Evolutionary conservation across 2,329 filamentous ascomycete genomes (phyloP), one percentile per base, ranked within the genome.

Genomic region (Colletotrichum sidae): DNA sequence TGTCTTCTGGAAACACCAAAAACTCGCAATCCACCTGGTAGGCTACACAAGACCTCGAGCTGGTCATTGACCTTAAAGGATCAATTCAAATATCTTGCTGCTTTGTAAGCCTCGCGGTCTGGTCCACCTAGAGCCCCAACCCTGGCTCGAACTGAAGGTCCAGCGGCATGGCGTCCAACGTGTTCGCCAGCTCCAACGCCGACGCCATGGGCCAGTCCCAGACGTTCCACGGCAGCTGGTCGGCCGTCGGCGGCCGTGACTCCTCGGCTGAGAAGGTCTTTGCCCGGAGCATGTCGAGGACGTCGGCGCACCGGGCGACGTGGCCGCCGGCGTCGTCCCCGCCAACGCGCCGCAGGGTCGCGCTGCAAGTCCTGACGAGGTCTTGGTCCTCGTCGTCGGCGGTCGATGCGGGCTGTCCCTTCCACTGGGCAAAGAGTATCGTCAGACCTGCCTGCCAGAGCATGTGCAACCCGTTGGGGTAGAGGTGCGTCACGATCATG

Each of bases 171-270:
- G 66, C 57, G 51, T 73, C 67, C 39, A 72, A 50, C 3, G 68
- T 70, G 35, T 73, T 72, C 12, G 68, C 63, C 8, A 73, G 68
- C 39, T 73, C 70, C 42, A 73, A 35, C 1, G 68, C 70, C 6
- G 71, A 73, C 15, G 62, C 72, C 64, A 73, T 70, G 1, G 72
- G 72, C 71, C 70, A 73, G 8, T 73, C 69, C 72, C 70, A 73
- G 12, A 72, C 62, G 17, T 73, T 73, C 69, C 68, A 73, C 10
- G 72, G 71, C 11, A 71, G 54, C 38, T 70, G 67, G 4, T 72
- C 69, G 1, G 65, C 15, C 12, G 39, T 44, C 4, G 58, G 52
- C n/a, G 57, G 60, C 6, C 58, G 46, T 2, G 52, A 35, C 33
- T 66, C 55, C 12, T 63, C 34, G 6, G 63, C 53, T 6, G 67